phyloP scores from a whole-genome alignment of 2,329 filamentous ascomycete genomes.

The Ophiostoma piceae region DNA sequence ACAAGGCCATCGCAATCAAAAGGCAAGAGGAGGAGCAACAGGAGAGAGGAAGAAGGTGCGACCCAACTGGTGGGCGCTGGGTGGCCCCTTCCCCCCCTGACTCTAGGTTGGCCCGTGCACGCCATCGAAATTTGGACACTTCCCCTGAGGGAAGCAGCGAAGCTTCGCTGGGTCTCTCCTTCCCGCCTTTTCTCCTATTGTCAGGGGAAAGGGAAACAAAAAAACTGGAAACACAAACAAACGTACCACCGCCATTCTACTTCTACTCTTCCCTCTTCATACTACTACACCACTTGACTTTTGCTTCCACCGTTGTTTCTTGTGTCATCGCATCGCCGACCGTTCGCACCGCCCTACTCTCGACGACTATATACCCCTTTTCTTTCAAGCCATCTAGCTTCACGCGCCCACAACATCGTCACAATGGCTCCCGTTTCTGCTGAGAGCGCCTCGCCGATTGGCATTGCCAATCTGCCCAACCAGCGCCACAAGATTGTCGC shows the following conservation, averaged over 20 bases:
- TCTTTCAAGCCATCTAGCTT: conserved; percentile 6
- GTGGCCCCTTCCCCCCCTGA: conserved; percentile 28
- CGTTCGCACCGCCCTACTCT: not conserved
- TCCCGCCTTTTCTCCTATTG: conserved; percentile 26
- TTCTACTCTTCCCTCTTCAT: conserved; percentile 9
- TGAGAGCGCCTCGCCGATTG: conserved; percentile 63
- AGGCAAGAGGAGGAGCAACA: conserved; percentile 21
- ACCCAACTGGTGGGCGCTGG: conserved; percentile 11
- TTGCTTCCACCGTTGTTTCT: conserved; percentile 7
- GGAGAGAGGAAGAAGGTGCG: conserved; percentile 10
- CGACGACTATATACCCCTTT: conserved; percentile 10
- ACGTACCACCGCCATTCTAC: conserved; percentile 18
- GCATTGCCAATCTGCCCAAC: conserved; percentile 69
- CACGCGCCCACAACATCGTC: conserved; percentile 23
- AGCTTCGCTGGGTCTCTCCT: conserved; percentile 25
- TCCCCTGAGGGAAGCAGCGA: conserved; percentile 26
- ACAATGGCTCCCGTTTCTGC: conserved; percentile 53
- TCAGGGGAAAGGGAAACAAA: conserved; percentile 21
- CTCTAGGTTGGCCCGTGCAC: conserved; percentile 29
- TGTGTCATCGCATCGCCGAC: conserved; percentile 10
- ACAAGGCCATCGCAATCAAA: conserved; percentile 23
- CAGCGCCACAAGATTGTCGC: conserved; percentile 71
- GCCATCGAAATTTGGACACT: conserved; percentile 30
- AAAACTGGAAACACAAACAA: conserved; percentile 26
- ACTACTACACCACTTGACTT: conserved; percentile 14